Conservation (phyloP, 805 yeast species). For the Yamadazyma laniorum region DNA sequence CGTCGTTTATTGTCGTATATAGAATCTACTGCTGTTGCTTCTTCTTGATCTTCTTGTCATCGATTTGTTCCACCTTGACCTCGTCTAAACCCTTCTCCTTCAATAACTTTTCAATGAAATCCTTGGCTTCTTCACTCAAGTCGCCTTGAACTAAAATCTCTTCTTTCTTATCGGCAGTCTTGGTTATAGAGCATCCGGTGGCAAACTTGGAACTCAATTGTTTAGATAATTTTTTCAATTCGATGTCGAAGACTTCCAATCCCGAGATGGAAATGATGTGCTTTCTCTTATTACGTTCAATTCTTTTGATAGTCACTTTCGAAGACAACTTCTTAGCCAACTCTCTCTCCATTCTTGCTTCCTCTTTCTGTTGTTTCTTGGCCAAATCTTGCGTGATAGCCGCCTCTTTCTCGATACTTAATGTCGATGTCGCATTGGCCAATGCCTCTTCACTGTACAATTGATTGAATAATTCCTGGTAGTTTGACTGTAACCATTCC, state of each 20-base stretch:
- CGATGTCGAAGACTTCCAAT: slow-evolving; percentile 82
- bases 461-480: slow-evolving; percentile 54
- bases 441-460: slow-evolving; percentile 62
- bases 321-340: slow-evolving; percentile 74
- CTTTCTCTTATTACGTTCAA: slow-evolving; percentile 87
- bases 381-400: slow-evolving; percentile 78
- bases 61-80: slow-evolving; percentile 85
- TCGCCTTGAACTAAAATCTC: slow-evolving; percentile 94
- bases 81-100: slow-evolving; percentile 80
- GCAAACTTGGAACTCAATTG: slow-evolving; percentile 93
- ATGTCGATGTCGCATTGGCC: slow-evolving; percentile 55
- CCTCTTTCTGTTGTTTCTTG: slow-evolving; percentile 83
- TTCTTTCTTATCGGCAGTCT: slow-evolving; percentile 87
- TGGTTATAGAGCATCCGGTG: slow-evolving; percentile 90
- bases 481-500: slow-evolving; percentile 66
- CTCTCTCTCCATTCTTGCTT: slow-evolving; percentile 81
- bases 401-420: slow-evolving; percentile 75
- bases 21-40: slow-evolving; percentile 7
- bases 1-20: not conserved
- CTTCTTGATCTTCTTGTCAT: slow-evolving; percentile 72
- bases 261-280: slow-evolving; percentile 85
- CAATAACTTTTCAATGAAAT: slow-evolving; percentile 63
- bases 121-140: slow-evolving; percentile 87
- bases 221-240: slow-evolving; percentile 87
- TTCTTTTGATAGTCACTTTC: slow-evolving; percentile 78